Percentiles rank a stretch among this genome's conserved stretches.
Conservation (phyloP, 257 asterid genomes). For the Knoxia roxburghii region DNA sequence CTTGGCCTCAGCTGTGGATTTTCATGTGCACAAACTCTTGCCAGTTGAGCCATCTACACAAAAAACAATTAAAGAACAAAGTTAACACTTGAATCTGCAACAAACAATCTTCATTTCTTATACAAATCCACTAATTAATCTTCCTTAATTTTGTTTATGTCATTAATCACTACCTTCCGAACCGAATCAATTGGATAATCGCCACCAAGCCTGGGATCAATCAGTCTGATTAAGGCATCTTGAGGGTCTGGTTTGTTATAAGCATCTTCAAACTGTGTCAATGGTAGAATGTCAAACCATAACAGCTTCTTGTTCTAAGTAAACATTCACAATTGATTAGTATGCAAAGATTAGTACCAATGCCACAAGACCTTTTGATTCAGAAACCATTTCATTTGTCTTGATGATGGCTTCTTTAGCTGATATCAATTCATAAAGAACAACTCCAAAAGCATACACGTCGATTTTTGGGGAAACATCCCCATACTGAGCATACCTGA, state of each 20-base stretch:
- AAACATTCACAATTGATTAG: neutral
- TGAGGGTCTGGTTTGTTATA: constrained; percentile 44
- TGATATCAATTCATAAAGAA: constrained; percentile 66
- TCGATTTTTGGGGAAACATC: constrained; percentile 70
- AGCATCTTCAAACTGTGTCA: constrained; percentile 63
- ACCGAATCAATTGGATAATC: constrained; percentile 60
- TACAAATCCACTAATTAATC: too few relatives aligned
- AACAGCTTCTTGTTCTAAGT: neutral
- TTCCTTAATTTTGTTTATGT: too few relatives aligned
- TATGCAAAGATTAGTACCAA: constrained; percentile 39
- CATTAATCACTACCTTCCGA: constrained; percentile 58
- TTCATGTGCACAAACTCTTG: constrained; percentile 72
- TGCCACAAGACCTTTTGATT: constrained; percentile 68
- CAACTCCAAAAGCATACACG: constrained; percentile 87
- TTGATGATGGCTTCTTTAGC: constrained; percentile 69
- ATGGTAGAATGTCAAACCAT: neutral
- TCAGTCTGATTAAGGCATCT: constrained; percentile 40
- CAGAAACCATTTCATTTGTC: constrained; percentile 47
- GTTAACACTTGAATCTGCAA: too few relatives aligned
- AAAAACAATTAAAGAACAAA: neutral
- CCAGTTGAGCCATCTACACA: constrained; percentile 72
- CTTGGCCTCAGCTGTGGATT: constrained; percentile 81
- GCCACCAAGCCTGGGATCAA: constrained; percentile 70
- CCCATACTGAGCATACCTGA: constrained; percentile 79
- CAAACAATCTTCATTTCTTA: too few relatives aligned